phyloP scores from a whole-genome alignment of 75 land plant species.

The Picea sitchensis region DNA sequence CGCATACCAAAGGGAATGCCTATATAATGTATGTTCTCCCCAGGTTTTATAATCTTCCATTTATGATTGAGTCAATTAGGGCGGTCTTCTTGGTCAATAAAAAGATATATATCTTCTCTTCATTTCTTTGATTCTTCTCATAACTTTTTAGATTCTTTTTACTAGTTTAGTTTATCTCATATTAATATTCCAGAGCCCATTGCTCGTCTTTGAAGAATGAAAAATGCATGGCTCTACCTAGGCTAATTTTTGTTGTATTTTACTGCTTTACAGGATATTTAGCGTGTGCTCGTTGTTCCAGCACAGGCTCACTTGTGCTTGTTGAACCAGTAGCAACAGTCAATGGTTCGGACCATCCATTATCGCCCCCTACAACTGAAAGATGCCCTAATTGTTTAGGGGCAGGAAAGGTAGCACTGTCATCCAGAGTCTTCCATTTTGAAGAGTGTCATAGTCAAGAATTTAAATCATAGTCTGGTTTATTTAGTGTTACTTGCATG shows the following conservation, averaged over 20 bases:
- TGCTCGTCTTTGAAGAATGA: not conserved
- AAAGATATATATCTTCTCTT: not conserved
- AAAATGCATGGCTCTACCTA: constrained; percentile 5
- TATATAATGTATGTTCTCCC: too few species aligned
- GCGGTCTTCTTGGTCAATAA: too few species aligned
- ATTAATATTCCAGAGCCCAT: not conserved
- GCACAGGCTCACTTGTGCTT: constrained; percentile 70
- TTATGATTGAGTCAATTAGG: too few species aligned
- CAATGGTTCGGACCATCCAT: constrained; percentile 48
- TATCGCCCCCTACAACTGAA: constrained; percentile 54
- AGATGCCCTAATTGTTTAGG: constrained; percentile 94
- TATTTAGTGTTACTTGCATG: not conserved
- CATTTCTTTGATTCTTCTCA: not conserved
- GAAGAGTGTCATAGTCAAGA: not conserved
- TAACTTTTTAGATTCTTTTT: not conserved
- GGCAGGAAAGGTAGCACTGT: constrained; percentile 73
- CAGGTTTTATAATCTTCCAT: too few species aligned
- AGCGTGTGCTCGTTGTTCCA: constrained; percentile 95
- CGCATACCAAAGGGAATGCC: too few species aligned
- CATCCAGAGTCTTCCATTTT: not conserved
- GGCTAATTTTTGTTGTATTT: not conserved
- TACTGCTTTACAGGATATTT: constrained; percentile 67
- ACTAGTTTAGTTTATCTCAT: not conserved
- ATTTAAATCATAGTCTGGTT: not conserved
- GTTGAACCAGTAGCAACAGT: constrained; percentile 56